A percentile compares a stretch with the other conserved stretches of the same genome.
phyloP scores from a whole-genome alignment of 164 flowering plant genomes.

The Santalum album region DNA sequence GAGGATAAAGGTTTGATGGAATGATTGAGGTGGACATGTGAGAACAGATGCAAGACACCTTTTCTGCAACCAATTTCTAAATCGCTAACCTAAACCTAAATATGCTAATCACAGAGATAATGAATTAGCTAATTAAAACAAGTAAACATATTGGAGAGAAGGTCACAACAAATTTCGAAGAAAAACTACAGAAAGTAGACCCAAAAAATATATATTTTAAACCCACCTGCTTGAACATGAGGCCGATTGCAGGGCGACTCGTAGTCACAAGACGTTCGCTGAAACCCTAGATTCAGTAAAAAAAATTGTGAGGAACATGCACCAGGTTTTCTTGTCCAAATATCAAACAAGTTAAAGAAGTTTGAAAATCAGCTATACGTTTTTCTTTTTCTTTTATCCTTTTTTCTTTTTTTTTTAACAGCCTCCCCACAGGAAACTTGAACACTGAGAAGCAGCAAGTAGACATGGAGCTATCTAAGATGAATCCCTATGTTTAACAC shows the following conservation, averaged over 20 bases:
- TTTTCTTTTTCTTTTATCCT: too few species aligned
- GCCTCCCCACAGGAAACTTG: background rate
- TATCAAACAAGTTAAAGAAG: background rate
- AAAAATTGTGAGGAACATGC: conserved; percentile 1
- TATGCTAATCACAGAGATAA: background rate
- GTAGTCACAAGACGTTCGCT: conserved; percentile 86
- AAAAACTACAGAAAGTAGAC: background rate
- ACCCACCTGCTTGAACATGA: conserved; percentile 95
- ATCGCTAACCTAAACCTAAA: too few species aligned
- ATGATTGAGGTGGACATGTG: background rate
- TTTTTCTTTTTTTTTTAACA: too few species aligned
- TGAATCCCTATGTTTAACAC: too few species aligned
- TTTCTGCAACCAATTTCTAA: too few species aligned
- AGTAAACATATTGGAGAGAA: background rate
- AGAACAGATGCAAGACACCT: background rate
- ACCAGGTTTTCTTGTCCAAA: background rate
- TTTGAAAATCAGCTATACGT: too few species aligned
- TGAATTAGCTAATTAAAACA: background rate
- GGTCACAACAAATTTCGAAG: too few species aligned
- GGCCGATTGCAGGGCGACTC: conserved; percentile 85
- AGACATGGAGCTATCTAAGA: too few species aligned
- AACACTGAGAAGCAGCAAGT: background rate
- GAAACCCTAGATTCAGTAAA: conserved; percentile 59
- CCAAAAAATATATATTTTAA: background rate
- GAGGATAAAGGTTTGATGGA: too few species aligned